Percentiles rank a stretch among this genome's conserved stretches.
Evolutionary conservation across 345 rosid species (phyloP).

Genomic region (Salix exigua): DNA sequence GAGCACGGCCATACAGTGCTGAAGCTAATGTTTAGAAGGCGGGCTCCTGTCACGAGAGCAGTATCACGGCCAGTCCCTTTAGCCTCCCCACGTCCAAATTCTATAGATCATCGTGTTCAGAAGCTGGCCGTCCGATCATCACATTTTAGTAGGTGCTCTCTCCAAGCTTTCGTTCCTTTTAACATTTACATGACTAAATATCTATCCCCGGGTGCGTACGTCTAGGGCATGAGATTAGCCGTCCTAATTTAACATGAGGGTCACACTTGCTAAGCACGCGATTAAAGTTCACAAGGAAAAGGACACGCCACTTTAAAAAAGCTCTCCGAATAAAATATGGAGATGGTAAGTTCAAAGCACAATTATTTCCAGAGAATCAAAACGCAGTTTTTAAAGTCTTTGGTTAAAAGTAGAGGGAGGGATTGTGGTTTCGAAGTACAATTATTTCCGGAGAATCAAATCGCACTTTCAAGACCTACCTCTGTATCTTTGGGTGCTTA

Average conservation of each 20-base stretch:
- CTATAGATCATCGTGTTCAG: no score
- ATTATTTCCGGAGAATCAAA: conserved; percentile 18
- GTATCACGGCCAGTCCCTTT: no score
- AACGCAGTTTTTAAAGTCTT: neutral
- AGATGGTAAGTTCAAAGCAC: conserved; percentile 1
- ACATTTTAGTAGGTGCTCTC: no score
- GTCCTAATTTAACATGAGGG: neutral
- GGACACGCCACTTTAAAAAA: neutral
- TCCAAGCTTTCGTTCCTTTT: no score
- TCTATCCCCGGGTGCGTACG: neutral
- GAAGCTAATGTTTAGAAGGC: no score
- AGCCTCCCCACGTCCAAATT: no score
- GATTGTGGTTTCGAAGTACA: conserved; percentile 1
- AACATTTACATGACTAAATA: no score
- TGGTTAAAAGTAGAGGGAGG: neutral
- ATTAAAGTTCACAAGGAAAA: neutral
- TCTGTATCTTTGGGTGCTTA: neutral
- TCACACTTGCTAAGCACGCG: neutral
- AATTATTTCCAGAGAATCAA: conserved; percentile 19
- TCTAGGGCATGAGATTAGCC: neutral
- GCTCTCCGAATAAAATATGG: neutral
- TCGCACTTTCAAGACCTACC: neutral
- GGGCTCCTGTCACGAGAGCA: no score
- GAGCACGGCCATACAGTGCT: no score
- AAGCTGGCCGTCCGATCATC: no score